Evolutionary conservation across 2,329 filamentous ascomycete species (phyloP), one percentile per base, ranked within the genome.

Genomic region (Fusarium falciforme): DNA sequence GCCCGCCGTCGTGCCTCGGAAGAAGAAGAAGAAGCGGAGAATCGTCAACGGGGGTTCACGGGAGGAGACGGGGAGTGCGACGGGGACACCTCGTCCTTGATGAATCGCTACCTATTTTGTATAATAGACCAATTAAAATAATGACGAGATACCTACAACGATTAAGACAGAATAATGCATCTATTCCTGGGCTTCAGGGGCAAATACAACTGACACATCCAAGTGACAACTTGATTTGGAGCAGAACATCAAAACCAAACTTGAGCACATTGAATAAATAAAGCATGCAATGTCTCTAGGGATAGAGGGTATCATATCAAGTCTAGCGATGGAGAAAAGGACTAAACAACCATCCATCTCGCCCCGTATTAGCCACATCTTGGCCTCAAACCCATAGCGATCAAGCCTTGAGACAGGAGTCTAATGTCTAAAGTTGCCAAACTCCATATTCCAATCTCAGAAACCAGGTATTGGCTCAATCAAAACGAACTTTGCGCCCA

Each of bases 11-110:
- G 86, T 95, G 20, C 89, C 91, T 1, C 86, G 88, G 61, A 91
- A 88, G 79, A 95, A 92, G 85, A 94, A 92, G 82, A 95, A 93
- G 86, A 94, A 92, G 88, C 94, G 92, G 85, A 90, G 88, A 80
- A 84, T 86, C 31, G 80, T 86, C 58, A 89, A 90, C 54, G 89
- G 89, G 5, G 82, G 82, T 40, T 82, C 83, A 3, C 80, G 86
- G n/a, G 88, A 89, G 75, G 88, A 89, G 61, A 91, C 89, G 1
- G 88, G 87, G 4, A 90, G 90, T 74, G 88, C 88, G 0, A 87
- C 88, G 2, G 91, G 88, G 1, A 93, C 91, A 2, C 90, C 91
- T 1, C 87, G 85, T 22, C 82, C 81, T 17, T 83, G 65, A 79
- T 33, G 27, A 40, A 57, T 11, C 40, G 33, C 20, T 20, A 22